Conservation (phyloP, 1,284 basidiomycete genomes). For the Cryptococcus sp. region DNA sequence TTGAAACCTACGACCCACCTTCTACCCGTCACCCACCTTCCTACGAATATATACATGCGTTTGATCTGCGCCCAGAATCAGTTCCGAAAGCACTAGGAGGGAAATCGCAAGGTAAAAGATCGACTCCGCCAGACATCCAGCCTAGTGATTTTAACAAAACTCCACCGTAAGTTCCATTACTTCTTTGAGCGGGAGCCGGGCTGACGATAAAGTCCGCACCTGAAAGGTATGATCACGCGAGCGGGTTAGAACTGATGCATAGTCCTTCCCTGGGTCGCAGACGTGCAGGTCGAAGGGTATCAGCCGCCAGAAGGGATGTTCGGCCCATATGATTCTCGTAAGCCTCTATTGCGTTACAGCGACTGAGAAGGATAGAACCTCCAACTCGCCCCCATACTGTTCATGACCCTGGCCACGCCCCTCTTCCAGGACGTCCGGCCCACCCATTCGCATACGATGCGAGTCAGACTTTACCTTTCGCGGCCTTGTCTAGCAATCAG, state of each 20-base stretch:
- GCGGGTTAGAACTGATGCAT: background rate
- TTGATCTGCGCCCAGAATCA: background rate
- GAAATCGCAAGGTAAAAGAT: conserved; percentile 6
- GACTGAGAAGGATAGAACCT: conserved; percentile 7
- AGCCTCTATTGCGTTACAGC: background rate
- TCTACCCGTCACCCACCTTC: conserved; percentile 17
- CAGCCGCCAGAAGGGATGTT: conserved; percentile 34
- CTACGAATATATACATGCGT: conserved; percentile 6
- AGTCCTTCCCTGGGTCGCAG: conserved; percentile 40
- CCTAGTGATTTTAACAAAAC: conserved; percentile 18
- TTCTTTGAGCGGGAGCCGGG: background rate
- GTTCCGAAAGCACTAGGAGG: conserved; percentile 6
- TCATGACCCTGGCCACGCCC: conserved; percentile 3
- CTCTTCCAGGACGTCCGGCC: conserved; percentile 5
- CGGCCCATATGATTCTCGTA: conserved; percentile 37
- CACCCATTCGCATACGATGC: conserved; percentile 31
- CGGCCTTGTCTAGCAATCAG: conserved; percentile 12
- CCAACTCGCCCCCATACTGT: conserved; percentile 20
- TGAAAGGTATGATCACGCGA: conserved; percentile 23
- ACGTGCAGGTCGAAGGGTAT: conserved; percentile 16
- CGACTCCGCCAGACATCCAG: conserved; percentile 10
- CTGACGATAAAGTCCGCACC: conserved; percentile 14
- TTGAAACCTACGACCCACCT: conserved; percentile 29
- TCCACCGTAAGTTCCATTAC: conserved; percentile 18
- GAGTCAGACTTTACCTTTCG: conserved; percentile 19